Percentiles rank a stretch among this genome's conserved stretches.
Conservation (phyloP, 768 basidiomycete species). For the Lactarius trivialis region DNA sequence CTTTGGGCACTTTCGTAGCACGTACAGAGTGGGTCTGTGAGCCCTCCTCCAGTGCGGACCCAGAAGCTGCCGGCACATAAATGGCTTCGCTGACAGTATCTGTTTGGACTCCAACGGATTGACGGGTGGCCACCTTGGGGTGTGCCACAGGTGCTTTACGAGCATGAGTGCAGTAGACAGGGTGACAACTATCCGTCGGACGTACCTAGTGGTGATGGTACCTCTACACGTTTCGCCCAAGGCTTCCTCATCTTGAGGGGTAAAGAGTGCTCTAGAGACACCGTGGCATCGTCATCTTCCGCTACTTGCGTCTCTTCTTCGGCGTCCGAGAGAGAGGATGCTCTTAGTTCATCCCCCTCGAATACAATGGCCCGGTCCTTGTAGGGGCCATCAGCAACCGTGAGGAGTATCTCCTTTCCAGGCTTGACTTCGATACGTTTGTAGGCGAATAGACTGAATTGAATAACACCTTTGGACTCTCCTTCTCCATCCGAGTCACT, state of each 20-base stretch:
- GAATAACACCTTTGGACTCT: conserved; percentile 35
- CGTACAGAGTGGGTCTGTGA: not conserved
- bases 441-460: conserved; percentile 59
- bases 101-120: conserved; percentile 43
- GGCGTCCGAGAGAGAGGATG: conserved; percentile 31
- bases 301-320: conserved; percentile 38
- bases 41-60: not conserved
- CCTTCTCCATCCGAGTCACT: conserved; percentile 41
- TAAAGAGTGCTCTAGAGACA: conserved; percentile 34
- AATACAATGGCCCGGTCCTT: conserved; percentile 53
- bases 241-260: conserved; percentile 62
- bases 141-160: conserved; percentile 2
- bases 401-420: conserved; percentile 62
- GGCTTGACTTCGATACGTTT: conserved; percentile 66
- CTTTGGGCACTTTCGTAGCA: not conserved
- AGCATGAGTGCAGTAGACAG: conserved; percentile 2
- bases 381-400: conserved; percentile 48
- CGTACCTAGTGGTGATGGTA: conserved; percentile 5
- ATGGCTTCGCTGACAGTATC: conserved; percentile 15
- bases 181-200: not conserved
- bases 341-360: conserved; percentile 42
- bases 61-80: not conserved
- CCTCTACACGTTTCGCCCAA: conserved; percentile 47
- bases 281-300: conserved; percentile 35
- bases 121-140: conserved; percentile 21